A percentile compares a stretch with the other conserved stretches of the same genome.
phyloP scores from a whole-genome alignment of 495 filamentous ascomycete species.

The Massariosphaeria phaeospora region DNA sequence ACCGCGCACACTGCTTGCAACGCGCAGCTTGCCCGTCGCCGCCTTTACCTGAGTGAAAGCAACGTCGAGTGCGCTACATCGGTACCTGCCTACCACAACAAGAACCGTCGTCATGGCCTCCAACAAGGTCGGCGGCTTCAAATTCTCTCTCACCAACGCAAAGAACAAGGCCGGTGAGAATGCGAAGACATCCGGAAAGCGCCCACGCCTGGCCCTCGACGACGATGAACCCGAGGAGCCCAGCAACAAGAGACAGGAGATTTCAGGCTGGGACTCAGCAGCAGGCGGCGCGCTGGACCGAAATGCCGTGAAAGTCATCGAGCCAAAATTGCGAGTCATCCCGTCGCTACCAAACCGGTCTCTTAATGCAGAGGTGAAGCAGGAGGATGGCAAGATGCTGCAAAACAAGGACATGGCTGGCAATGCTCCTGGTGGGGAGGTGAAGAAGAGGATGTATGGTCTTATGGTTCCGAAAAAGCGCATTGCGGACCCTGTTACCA shows the following conservation, averaged over 20 bases:
- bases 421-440: not conserved
- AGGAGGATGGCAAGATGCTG: too few species aligned
- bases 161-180: conserved; percentile 15
- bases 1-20: too few species aligned
- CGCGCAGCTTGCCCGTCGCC: too few species aligned
- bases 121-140: conserved; percentile 23
- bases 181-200: conserved; percentile 6
- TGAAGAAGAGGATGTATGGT: conserved; percentile 11
- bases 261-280: conserved; percentile 18
- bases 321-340: conserved; percentile 15
- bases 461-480: conserved; percentile 19
- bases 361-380: not conserved
- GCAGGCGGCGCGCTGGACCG: conserved; percentile 22
- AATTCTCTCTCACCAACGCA: conserved; percentile 20
- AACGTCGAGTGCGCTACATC: too few species aligned
- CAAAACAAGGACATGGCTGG: too few species aligned
- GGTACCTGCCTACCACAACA: too few species aligned
- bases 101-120: conserved; percentile 5
- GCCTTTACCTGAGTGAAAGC: too few species aligned
- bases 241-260: conserved; percentile 1
- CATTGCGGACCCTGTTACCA: not conserved
- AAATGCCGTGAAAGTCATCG: conserved; percentile 3
- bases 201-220: conserved; percentile 13
- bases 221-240: conserved; percentile 24
- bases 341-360: conserved; percentile 12